A percentile compares a stretch with the other conserved stretches of the same genome.
Conservation (phyloP, 2,329 filamentous ascomycete genomes). For the Colletotrichum gloeosporioides region DNA sequence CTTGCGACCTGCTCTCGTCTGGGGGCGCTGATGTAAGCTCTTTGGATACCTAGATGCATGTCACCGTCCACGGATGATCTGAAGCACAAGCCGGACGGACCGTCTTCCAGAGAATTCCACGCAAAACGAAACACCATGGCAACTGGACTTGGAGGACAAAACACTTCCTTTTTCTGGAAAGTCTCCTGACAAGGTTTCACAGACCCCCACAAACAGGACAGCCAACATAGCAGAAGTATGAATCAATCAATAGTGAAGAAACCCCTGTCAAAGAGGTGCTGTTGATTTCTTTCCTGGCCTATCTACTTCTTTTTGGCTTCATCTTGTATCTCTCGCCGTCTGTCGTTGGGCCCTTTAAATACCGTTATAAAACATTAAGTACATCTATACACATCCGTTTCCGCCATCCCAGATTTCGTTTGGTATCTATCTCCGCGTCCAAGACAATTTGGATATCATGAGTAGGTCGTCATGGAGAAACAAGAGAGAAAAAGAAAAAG, state of each 20-base stretch:
- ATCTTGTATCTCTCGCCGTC: neutral
- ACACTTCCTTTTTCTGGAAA: neutral
- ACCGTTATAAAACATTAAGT: conserved; percentile 5
- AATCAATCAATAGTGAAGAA: neutral
- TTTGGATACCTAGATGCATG: neutral
- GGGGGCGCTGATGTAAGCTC: neutral
- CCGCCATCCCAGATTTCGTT: neutral
- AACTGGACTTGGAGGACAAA: neutral
- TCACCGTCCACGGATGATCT: neutral
- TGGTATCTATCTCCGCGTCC: conserved; percentile 1
- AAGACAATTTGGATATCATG: conserved; percentile 9
- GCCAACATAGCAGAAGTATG: neutral
- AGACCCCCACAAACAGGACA: neutral
- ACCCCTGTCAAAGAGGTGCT: neutral
- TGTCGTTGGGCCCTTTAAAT: neutral
- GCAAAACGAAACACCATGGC: neutral
- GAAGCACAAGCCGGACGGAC: neutral
- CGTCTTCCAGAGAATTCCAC: neutral
- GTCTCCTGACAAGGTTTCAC: neutral
- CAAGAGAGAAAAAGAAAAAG: neutral
- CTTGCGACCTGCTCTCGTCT: neutral
- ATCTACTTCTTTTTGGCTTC: neutral
- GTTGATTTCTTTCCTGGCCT: neutral
- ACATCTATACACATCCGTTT: neutral
- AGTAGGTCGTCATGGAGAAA: neutral